These are phyloP conservation scores for Umbelopsis sp. DNA, from an alignment of 192 early-diverging fungal genomes.

Conservation along the genomic window DNA sequence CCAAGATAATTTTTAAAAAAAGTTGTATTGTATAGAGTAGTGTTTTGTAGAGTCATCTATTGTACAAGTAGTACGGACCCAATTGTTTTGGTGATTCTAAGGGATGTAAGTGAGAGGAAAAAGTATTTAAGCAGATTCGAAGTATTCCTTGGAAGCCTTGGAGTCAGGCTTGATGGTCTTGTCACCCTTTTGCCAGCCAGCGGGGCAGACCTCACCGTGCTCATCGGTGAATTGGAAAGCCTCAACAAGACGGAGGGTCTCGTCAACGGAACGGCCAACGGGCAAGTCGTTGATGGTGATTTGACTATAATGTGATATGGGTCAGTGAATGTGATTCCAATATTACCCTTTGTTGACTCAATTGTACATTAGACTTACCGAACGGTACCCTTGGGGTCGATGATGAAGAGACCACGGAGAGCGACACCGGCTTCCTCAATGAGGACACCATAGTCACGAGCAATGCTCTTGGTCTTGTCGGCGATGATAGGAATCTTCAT, in stretches of 20 bases:
- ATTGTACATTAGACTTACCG: slow-evolving; percentile 39
- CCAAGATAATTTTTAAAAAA: not conserved
- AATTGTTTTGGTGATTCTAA: slow-evolving; percentile 9
- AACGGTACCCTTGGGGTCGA: slow-evolving; percentile 86
- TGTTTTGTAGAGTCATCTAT: slow-evolving; percentile 11
- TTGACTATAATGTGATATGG: slow-evolving; percentile 35
- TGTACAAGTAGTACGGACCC: not conserved
- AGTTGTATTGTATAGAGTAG: not conserved
- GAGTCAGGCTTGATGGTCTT: slow-evolving; percentile 77
- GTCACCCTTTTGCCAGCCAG: slow-evolving; percentile 81
- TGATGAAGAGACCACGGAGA: slow-evolving; percentile 89
- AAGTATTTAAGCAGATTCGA: slow-evolving; percentile 36
- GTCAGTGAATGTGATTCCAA: not conserved
- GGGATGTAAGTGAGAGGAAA: not conserved
- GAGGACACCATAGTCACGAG: slow-evolving; percentile 86
- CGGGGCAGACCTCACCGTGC: slow-evolving; percentile 83
- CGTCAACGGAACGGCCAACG: slow-evolving; percentile 85
- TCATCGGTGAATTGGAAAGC: slow-evolving; percentile 93
- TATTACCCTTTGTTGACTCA: no score
- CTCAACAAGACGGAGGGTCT: slow-evolving; percentile 86
- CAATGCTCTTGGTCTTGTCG: slow-evolving; percentile 79
- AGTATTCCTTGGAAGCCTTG: slow-evolving; percentile 70
- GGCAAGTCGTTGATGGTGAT: slow-evolving; percentile 90
- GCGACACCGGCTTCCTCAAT: slow-evolving; percentile 79
- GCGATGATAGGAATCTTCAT: slow-evolving; percentile 85